These are phyloP conservation scores for Ascochyta pisi DNA, from an alignment of 2,329 filamentous ascomycete species.

Conservation along the genomic window DNA sequence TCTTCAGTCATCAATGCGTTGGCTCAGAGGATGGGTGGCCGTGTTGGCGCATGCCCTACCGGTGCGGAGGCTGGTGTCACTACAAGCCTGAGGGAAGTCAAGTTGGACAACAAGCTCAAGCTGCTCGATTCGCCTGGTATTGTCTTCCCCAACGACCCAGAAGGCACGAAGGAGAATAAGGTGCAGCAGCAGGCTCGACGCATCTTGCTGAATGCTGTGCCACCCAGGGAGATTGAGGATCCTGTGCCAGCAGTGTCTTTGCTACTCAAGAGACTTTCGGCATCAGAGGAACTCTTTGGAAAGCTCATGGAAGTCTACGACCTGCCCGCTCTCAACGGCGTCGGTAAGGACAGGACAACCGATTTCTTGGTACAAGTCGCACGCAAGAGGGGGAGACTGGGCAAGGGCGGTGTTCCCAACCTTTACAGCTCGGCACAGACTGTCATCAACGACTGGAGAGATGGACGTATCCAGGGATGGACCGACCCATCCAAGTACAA, in stretches of 20 bases:
- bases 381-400: slow-evolving; percentile 86
- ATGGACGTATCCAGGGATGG: slow-evolving; percentile 94
- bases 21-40: slow-evolving; percentile 75
- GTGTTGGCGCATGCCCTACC: slow-evolving; percentile 77
- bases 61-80: slow-evolving; percentile 93
- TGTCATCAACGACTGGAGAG: slow-evolving; percentile 95
- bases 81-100: slow-evolving; percentile 85
- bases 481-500: slow-evolving; percentile 74
- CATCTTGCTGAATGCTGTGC: slow-evolving; percentile 87
- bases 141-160: slow-evolving; percentile 76
- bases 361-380: slow-evolving; percentile 96
- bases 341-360: slow-evolving; percentile 77
- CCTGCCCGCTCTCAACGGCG: slow-evolving; percentile 75
- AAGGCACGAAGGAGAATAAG: slow-evolving; percentile 56
- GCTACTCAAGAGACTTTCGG: slow-evolving; percentile 79
- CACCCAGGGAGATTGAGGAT: slow-evolving; percentile 92
- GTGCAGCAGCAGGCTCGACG: slow-evolving; percentile 82
- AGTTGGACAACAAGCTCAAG: slow-evolving; percentile 93
- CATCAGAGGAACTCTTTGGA: slow-evolving; percentile 74
- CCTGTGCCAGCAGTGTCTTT: slow-evolving; percentile 85
- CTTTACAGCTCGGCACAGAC: slow-evolving; percentile 86
- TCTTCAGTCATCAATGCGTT: slow-evolving; percentile 96
- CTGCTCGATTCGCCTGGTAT: slow-evolving; percentile 94
- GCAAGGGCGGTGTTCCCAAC: slow-evolving; percentile 90
- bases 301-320: slow-evolving; percentile 86